Percentiles rank a stretch among this genome's conserved stretches.
Evolutionary conservation across 768 basidiomycete species (phyloP).

Genomic region (Leccinum disarticulatum): DNA sequence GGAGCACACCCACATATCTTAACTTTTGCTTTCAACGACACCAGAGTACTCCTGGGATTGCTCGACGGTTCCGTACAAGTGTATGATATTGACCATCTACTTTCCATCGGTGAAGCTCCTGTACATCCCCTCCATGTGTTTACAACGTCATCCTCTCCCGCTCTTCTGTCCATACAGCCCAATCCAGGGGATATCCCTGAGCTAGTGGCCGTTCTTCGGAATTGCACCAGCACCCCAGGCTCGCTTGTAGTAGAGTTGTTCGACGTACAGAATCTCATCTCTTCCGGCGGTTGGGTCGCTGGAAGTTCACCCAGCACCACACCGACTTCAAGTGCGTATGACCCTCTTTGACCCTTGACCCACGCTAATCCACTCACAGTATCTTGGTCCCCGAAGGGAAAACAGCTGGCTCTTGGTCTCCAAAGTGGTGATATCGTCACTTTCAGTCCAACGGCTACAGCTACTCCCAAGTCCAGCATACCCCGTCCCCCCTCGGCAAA

Average conservation of each 20-base stretch:
- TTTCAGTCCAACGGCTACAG: constrained; percentile 56
- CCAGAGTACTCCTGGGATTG: constrained; percentile 58
- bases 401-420: constrained; percentile 76
- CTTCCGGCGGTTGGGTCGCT: constrained; percentile 54
- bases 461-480: constrained; percentile 56
- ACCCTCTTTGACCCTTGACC: not conserved
- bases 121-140: constrained; percentile 51
- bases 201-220: constrained; percentile 58
- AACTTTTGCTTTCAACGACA: constrained; percentile 57
- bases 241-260: constrained; percentile 56
- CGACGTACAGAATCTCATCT: constrained; percentile 50
- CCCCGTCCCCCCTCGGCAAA: constrained; percentile 52
- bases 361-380: constrained; percentile 42
- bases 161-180: constrained; percentile 54
- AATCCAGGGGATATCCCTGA: constrained; percentile 64
- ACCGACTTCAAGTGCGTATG: constrained; percentile 59
- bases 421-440: constrained; percentile 70
- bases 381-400: constrained; percentile 86
- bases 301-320: constrained; percentile 46
- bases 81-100: constrained; percentile 55
- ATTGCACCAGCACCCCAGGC: constrained; percentile 32
- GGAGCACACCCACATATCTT: constrained; percentile 52
- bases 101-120: constrained; percentile 43
- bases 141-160: constrained; percentile 40
- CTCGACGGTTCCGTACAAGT: constrained; percentile 58